Conservation (phyloP, 257 asterid genomes). For the Haberlea rhodopensis region DNA sequence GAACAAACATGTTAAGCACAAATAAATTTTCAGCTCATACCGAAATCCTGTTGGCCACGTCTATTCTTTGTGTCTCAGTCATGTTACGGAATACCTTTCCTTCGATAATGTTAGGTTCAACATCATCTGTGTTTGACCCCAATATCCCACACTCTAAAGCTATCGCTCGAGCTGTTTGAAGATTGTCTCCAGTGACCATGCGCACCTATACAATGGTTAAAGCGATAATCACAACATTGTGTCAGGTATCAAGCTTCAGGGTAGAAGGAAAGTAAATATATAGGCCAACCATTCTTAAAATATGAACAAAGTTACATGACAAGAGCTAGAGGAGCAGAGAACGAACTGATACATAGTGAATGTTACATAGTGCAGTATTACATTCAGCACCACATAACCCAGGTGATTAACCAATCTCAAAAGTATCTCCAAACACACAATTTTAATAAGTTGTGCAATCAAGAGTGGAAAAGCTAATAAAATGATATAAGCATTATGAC, state of each 20-base stretch:
- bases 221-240: conserved; percentile 19
- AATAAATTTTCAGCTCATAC: conserved; percentile 43
- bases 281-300: not conserved
- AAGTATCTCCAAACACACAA: too few species aligned
- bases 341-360: too few species aligned
- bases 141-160: conserved; percentile 95
- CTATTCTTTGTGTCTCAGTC: conserved; percentile 56
- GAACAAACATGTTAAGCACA: conserved; percentile 14
- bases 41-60: conserved; percentile 80
- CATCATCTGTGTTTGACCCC: conserved; percentile 63
- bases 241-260: conserved; percentile 11
- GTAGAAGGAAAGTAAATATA: conserved; percentile 5
- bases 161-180: conserved; percentile 87
- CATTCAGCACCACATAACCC: too few species aligned
- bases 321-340: not conserved
- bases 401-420: too few species aligned
- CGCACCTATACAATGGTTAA: conserved; percentile 61
- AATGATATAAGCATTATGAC: too few species aligned
- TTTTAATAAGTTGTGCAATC: too few species aligned
- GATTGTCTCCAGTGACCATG: conserved; percentile 97
- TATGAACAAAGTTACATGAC: not conserved
- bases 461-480: too few species aligned
- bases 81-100: conserved; percentile 72
- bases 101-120: conserved; percentile 85
- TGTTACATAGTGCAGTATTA: too few species aligned